Base-by-base conservation (phyloP, 345 rosid species). In the Arabis hirsuta region DNA sequence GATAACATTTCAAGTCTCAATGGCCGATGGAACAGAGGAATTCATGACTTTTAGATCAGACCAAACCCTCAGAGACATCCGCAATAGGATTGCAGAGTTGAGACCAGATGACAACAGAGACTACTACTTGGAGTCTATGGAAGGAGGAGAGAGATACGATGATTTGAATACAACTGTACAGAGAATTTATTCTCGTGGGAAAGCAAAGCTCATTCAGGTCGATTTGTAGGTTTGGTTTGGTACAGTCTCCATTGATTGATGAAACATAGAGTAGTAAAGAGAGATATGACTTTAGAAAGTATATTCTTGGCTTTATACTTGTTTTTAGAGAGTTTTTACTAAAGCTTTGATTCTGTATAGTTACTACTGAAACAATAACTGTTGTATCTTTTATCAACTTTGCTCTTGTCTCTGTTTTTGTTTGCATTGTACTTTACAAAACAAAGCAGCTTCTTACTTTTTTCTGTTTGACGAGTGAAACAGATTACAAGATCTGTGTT, bases 61-160 rank as follows among this genome's bases (percentile, higher is more conserved):
- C 59, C n/a, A 59, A 26, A 74, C 78, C 42, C 7, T 74, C 26
- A 61, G 73, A 46, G 79, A 75, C 45, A 61, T 75, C 57, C 69
- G 5, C 65, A 38, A 38, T 7, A 46, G 7, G 27, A 27, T 75
- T 61, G 53, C 19, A 3, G 58, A 4, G 57, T n/a, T 0, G 27
- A 52, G 9, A 53, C 51, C 43, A 55, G 19, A 14, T 9, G 8
- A 9, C 42, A 27, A 9, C 29, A 12, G 27, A 45, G 11, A 26
- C 4, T 68, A 68, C 58, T 20, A 19, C 39, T 55, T 72, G 12
- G 31, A 4, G 38, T 36, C 69, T 34, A 4, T 0, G 55, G 7
- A 38, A 12, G 65, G 4, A 34, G 64, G 0, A 12, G 58, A 27
- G 11, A 36, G 1, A 6, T 55, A 11, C 74, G 38, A 0, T 16